Evolutionary conservation across 2,329 filamentous ascomycete species (phyloP).

Genomic region (Ophiostoma sp.): DNA sequence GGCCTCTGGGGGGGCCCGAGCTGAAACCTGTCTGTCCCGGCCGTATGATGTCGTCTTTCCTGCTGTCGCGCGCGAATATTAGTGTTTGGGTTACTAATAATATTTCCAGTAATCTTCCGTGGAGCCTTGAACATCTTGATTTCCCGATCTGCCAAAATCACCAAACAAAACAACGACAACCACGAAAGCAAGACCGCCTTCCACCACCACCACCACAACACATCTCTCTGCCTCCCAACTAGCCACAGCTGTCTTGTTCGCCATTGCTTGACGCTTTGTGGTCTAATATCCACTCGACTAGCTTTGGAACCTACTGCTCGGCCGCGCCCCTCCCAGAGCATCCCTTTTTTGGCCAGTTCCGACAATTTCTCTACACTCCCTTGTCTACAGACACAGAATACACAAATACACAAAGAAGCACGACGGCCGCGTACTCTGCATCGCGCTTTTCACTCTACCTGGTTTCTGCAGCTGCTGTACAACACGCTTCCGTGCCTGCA

Average conservation of each 20-base stretch:
- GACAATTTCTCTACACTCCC: neutral
- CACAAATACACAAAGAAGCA: neutral
- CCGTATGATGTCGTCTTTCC: constrained; percentile 19
- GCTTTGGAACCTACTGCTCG: neutral
- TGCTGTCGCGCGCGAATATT: constrained; percentile 10
- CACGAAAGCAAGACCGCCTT: neutral
- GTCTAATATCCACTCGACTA: neutral
- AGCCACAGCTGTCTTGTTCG: neutral
- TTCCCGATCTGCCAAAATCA: constrained; percentile 14
- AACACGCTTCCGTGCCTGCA: neutral
- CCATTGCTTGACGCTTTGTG: neutral
- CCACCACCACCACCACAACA: neutral
- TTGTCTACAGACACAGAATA: neutral
- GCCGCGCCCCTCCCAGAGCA: constrained; percentile 3
- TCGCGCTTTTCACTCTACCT: neutral
- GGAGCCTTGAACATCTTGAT: constrained; percentile 12
- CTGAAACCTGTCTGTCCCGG: constrained; percentile 16
- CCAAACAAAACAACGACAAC: constrained; percentile 2
- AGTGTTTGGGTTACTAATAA: constrained; percentile 18
- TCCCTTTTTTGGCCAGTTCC: constrained; percentile 10
- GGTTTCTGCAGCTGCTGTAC: neutral
- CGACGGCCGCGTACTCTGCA: neutral
- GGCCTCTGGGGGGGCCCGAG: neutral
- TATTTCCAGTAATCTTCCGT: neutral
- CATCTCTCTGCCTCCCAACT: neutral